Conservation (phyloP, 176 grass and related monocot genomes). For the Ampelocalamus luodianensis region DNA sequence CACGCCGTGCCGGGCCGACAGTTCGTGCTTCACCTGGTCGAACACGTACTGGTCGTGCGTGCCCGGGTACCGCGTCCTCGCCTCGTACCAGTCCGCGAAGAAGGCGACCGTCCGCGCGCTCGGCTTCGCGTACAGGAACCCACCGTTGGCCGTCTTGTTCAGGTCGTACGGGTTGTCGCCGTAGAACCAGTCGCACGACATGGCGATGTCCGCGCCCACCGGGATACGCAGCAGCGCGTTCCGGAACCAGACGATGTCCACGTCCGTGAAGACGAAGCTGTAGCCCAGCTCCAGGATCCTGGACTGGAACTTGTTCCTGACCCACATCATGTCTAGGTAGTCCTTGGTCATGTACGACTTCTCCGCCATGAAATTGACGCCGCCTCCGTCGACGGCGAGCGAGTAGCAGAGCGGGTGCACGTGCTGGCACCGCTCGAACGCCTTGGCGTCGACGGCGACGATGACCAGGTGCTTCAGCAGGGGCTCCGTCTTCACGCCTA, state of each 20-base stretch:
- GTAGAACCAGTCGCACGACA: conserved; percentile 46
- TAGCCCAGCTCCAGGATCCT: conserved; percentile 56
- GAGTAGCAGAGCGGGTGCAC: conserved; percentile 73
- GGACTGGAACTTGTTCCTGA: conserved; percentile 50
- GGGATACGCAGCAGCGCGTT: conserved; percentile 46
- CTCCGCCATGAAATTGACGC: conserved; percentile 35
- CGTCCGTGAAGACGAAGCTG: conserved; percentile 65
- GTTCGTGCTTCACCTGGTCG: conserved; percentile 46
- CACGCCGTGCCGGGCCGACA: not conserved
- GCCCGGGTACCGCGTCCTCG: conserved; percentile 14
- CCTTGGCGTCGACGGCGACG: conserved; percentile 68
- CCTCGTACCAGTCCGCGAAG: conserved; percentile 47
- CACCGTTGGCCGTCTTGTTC: conserved; percentile 50
- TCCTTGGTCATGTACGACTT: conserved; percentile 53
- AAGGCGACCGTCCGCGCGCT: conserved; percentile 22
- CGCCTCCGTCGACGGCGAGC: conserved; percentile 7
- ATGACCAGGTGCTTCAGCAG: conserved; percentile 69
- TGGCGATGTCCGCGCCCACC: conserved; percentile 43
- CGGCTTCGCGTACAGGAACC: not conserved
- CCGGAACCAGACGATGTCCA: conserved; percentile 63
- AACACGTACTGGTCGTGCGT: conserved; percentile 50
- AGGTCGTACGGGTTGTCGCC: conserved; percentile 43
- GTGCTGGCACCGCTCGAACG: conserved; percentile 49
- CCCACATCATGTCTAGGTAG: conserved; percentile 63
- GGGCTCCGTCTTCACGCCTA: conserved; percentile 50